phyloP scores from a whole-genome alignment of 148 eudicot species.

The Heliosperma pusillum region DNA sequence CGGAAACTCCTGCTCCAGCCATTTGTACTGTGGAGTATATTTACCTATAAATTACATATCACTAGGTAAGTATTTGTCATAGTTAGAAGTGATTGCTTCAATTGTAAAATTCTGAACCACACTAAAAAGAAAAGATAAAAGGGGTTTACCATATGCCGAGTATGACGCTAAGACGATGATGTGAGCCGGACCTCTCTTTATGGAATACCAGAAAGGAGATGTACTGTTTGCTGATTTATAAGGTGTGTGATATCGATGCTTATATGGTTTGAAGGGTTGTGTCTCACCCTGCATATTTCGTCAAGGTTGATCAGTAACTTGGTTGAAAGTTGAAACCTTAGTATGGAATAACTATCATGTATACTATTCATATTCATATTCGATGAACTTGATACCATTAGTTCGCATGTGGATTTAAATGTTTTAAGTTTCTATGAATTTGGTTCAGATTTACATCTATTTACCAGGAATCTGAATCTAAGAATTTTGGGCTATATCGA shows the following conservation, averaged over 20 bases:
- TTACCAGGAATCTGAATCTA: too few relatives aligned
- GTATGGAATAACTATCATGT: too few relatives aligned
- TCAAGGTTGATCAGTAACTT: background rate
- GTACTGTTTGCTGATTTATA: constrained; percentile 32
- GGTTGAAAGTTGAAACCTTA: background rate
- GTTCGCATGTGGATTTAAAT: too few relatives aligned
- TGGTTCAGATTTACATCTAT: too few relatives aligned
- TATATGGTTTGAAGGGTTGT: constrained; percentile 39
- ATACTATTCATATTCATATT: too few relatives aligned
- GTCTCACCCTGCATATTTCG: constrained; percentile 31
- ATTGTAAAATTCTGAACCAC: background rate
- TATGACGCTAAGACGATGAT: constrained; percentile 29
- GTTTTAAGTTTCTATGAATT: too few relatives aligned
- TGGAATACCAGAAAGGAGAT: constrained; percentile 27
- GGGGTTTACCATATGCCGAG: constrained; percentile 24
- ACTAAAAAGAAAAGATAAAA: background rate
- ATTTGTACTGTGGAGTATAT: constrained; percentile 77
- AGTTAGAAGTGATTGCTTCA: background rate
- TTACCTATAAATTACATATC: constrained; percentile 41
- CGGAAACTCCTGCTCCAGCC: constrained; percentile 64
- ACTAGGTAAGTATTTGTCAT: background rate
- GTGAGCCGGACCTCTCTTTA: constrained; percentile 32
- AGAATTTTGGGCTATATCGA: too few relatives aligned
- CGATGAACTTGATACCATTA: too few relatives aligned
- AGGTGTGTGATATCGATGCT: constrained; percentile 40